phyloP scores from a whole-genome alignment of 2,329 filamentous ascomycete genomes.

The Nothopassalora personata region DNA sequence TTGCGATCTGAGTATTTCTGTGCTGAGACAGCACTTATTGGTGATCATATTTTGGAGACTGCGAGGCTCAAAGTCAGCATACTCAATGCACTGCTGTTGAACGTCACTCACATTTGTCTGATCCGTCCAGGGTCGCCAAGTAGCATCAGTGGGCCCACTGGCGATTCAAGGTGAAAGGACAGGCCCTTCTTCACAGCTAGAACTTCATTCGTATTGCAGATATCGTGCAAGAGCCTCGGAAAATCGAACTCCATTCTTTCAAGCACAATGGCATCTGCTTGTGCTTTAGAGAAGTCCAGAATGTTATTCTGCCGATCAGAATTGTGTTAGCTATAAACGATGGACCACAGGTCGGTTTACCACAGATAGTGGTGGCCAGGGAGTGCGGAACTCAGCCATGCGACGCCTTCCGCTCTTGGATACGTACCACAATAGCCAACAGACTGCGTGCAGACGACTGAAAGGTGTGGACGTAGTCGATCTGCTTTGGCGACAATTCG shows the following conservation, averaged over 20 bases:
- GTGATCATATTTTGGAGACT: slow-evolving; percentile 20
- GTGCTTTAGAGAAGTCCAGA: slow-evolving; percentile 1
- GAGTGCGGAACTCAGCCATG: too few relatives aligned
- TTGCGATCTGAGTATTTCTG: too few relatives aligned
- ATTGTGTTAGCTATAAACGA: too few relatives aligned
- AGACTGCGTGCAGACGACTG: background rate
- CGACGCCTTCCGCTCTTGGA: too few relatives aligned
- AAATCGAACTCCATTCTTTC: background rate
- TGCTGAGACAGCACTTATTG: slow-evolving; percentile 5
- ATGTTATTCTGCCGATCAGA: background rate
- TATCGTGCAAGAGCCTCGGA: background rate
- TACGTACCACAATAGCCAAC: background rate
- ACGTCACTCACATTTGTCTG: background rate
- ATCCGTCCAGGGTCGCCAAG: background rate
- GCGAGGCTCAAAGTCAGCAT: background rate
- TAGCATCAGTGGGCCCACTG: background rate
- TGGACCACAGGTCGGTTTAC: too few relatives aligned
- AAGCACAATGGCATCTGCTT: background rate
- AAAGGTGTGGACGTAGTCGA: background rate
- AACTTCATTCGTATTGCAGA: background rate
- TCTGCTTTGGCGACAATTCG: background rate
- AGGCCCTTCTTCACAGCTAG: background rate
- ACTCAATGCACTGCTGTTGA: background rate
- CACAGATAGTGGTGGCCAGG: too few relatives aligned
- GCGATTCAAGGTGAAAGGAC: background rate